Base-by-base conservation (phyloP, 148 eudicot species). In the Simmondsia chinensis region DNA sequence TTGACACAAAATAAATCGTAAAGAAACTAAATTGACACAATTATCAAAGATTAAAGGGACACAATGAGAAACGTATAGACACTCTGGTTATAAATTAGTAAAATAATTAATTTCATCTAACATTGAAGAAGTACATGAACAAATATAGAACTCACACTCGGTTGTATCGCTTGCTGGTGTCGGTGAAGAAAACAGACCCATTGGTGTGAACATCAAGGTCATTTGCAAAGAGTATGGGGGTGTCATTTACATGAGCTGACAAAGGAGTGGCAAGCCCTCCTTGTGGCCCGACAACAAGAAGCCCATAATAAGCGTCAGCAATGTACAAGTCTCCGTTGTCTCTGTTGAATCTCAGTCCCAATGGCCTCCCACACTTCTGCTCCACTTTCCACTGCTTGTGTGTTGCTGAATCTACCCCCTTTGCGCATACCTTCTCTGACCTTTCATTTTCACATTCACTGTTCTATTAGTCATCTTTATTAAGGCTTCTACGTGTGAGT, bases 161-260 rank as follows among this genome's bases (percentile, higher is more conserved):
- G 37, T 81, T 67, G 72, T 89, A 81, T 69, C 69, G 66, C 59
- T 61, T 78, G 75, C 97, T 89, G 23, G 93, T 77, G 13, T 89
- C 97, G 6, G 97, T 89, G 72, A 89, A 89, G 68, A 84, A 89
- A 55, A 89, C 72, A 59, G 97, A 89, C 10, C 95, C 95, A 60
- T 89, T 89, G 3, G 33, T 58, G 54, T 84, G 97, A 46, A 89
- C 65, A 35, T 89, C 97, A 44, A 89, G 95, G 52, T 88, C 97
- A 46, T 88, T 88, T 6, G 97, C 94, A 41, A 88, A 88, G 20
- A 77, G 77, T 0, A 88, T 73, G 34, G 91, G 94, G 34, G 63
- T 49, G 9, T 80, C 89, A 33, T 73, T 69, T 2, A 66, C 82
- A 43, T 73, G 72, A 32, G 87, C 66, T 11, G 80, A 61, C 48